A percentile compares a stretch with the other conserved stretches of the same genome.
These are phyloP conservation scores for Lumnitzera littorea DNA, from an alignment of 345 rosid species.

Conservation along the genomic window DNA sequence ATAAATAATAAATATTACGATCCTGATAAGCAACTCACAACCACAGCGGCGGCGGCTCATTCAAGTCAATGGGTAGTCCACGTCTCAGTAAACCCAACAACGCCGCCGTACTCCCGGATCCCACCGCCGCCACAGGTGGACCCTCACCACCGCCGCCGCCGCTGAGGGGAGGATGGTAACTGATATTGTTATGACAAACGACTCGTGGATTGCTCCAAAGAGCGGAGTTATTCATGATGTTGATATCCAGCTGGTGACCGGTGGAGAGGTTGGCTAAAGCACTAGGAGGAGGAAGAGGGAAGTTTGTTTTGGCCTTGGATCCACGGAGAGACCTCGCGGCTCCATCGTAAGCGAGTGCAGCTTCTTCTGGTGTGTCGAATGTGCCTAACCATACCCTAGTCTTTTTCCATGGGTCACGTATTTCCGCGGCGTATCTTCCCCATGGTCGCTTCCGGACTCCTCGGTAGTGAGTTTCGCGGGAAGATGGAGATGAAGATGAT, in stretches of 20 bases:
- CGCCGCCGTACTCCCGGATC: constrained; percentile 18
- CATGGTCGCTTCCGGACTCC: constrained; percentile 11
- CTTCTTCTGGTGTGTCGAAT: constrained; percentile 9
- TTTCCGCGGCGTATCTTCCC: constrained; percentile 13
- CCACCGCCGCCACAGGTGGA: constrained; percentile 10
- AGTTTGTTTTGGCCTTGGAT: constrained; percentile 12
- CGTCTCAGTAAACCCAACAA: constrained; percentile 47
- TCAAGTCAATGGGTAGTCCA: constrained; percentile 82
- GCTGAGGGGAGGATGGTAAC: background rate
- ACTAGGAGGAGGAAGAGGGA: background rate
- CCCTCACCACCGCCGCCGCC: constrained; percentile 13
- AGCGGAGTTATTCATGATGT: no score
- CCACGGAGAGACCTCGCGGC: constrained; percentile 9
- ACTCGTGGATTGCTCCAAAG: constrained; percentile 14
- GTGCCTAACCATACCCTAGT: constrained; percentile 10
- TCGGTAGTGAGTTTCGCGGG: constrained; percentile 2
- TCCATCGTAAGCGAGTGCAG: constrained; percentile 8
- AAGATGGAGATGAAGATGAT: no score
- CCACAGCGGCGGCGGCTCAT: constrained; percentile 97
- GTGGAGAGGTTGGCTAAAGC: no score
- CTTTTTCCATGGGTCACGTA: constrained; percentile 8
- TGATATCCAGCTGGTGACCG: no score
- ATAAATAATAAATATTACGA: no score
- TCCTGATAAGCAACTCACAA: constrained; percentile 23
- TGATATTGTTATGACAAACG: constrained; percentile 5